Percentiles rank a stretch among this genome's conserved stretches.
Conservation (phyloP, 768 basidiomycete genomes). For the Collybiopsis confluens region DNA sequence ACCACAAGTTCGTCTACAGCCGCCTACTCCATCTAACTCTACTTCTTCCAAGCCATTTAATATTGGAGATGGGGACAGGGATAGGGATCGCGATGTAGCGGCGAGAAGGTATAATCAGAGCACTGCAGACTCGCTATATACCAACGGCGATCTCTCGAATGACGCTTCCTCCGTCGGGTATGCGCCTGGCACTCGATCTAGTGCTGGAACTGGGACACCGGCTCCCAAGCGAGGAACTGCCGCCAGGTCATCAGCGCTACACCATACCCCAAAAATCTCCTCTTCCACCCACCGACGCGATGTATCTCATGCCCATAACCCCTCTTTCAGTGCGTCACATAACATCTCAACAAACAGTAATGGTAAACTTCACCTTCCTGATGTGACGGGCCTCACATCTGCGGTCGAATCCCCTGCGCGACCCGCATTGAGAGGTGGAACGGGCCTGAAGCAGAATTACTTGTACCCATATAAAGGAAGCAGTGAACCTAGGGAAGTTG, state of each 20-base stretch:
- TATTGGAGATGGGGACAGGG: constrained; percentile 49
- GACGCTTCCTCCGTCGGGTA: background rate
- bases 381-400: constrained; percentile 79
- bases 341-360: background rate
- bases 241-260: constrained; percentile 1
- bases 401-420: constrained; percentile 75
- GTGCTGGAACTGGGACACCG: background rate
- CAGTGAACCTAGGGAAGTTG: constrained; percentile 50
- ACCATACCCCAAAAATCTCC: background rate
- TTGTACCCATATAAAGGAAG: constrained; percentile 48
- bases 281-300: constrained; percentile 15
- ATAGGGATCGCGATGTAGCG: constrained; percentile 13
- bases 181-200: background rate
- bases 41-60: constrained; percentile 56
- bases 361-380: constrained; percentile 61
- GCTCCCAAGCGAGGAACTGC: background rate
- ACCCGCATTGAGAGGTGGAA: constrained; percentile 23
- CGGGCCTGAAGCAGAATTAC: constrained; percentile 16
- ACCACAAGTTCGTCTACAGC: constrained; percentile 51
- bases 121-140: background rate
- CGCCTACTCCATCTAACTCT: constrained; percentile 54
- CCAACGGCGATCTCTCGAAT: background rate
- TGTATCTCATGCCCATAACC: constrained; percentile 31
- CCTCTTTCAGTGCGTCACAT: too few species aligned
- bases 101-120: background rate